Base-by-base conservation (phyloP, 257 asterid genomes). In the Forsythia viridissima region DNA sequence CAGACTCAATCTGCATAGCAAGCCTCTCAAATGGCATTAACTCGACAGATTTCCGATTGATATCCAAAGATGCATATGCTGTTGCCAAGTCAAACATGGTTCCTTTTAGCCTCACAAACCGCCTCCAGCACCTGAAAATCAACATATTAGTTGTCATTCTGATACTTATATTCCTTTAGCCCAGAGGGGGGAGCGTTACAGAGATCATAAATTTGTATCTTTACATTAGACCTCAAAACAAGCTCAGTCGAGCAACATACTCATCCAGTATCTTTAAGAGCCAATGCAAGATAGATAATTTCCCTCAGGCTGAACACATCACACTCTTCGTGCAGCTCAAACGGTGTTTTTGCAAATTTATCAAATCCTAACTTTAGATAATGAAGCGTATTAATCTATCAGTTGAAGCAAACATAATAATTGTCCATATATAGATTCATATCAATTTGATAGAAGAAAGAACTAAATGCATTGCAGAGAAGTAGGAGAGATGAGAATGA, bases 71-170 rank as follows among this genome's bases (percentile, higher is more conserved):
- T 65, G 46, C 70, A 75, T 55, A 80, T 66, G 80, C 80, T 71
- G 75, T 80, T 74, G 80, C 80, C 76, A 80, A 57, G 37, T 78
- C 69, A 52, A 40, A 59, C 11, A 77, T 75, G 21, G 84, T 80
- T 69, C 40, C 69, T 75, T 76, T 80, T 57, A 16, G 80, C 61
- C 21, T 73, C 52, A 75, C 57, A 40, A 80, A 80, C 71, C 8
- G 77, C 70, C 46, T 75, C 84, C 84, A 80, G 79, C 84, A 80
- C 77, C 80, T 80, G 72, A 6, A 69, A 41, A 70, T 30, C 20
- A 59, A 68, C 10, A 41, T 40, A 72, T 68, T 68, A n/a, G 66
- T n/a, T n/a, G 66, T n/a, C 30, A 57, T n/a, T 57, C 65, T 7
- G 30, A 55, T 21, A 61, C 15, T 21, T 9, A 3, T 10, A 61